Conservation (phyloP, 1,284 basidiomycete genomes). For the Sutorius eximius region DNA sequence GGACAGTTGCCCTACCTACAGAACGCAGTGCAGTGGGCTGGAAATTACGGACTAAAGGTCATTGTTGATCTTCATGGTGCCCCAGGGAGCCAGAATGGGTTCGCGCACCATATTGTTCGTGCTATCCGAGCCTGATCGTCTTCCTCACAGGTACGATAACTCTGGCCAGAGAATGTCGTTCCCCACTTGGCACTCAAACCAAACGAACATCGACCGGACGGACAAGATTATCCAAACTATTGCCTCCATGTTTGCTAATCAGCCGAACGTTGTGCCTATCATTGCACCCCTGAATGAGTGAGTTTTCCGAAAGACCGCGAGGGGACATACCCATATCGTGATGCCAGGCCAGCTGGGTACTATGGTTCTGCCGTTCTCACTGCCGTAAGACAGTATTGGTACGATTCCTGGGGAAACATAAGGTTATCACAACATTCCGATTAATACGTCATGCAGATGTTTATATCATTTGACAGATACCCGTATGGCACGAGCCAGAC, state of each 20-base stretch:
- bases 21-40: constrained; percentile 79
- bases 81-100: constrained; percentile 85
- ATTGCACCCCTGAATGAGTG: constrained; percentile 82
- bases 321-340: constrained; percentile 3
- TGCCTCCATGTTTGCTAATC: constrained; percentile 57
- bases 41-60: constrained; percentile 74
- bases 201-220: constrained; percentile 69
- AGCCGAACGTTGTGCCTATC: constrained; percentile 59
- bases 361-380: constrained; percentile 52
- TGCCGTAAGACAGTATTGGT: constrained; percentile 70
- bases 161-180: constrained; percentile 68
- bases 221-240: constrained; percentile 67
- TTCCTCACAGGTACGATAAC: constrained; percentile 71
- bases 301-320: constrained; percentile 26
- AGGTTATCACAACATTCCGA: constrained; percentile 44
- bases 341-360: constrained; percentile 75
- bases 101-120: constrained; percentile 19
- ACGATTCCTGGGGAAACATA: constrained; percentile 72
- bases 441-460: not conserved
- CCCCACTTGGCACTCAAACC: constrained; percentile 73
- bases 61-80: constrained; percentile 84
- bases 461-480: constrained; percentile 39
- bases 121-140: not conserved
- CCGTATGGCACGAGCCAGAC: constrained; percentile 58
- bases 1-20: constrained; percentile 75